A percentile compares a stretch with the other conserved stretches of the same genome.
These are phyloP conservation scores for Beauveria brongniartii DNA, from an alignment of 2,329 filamentous ascomycete species.

Conservation along the genomic window DNA sequence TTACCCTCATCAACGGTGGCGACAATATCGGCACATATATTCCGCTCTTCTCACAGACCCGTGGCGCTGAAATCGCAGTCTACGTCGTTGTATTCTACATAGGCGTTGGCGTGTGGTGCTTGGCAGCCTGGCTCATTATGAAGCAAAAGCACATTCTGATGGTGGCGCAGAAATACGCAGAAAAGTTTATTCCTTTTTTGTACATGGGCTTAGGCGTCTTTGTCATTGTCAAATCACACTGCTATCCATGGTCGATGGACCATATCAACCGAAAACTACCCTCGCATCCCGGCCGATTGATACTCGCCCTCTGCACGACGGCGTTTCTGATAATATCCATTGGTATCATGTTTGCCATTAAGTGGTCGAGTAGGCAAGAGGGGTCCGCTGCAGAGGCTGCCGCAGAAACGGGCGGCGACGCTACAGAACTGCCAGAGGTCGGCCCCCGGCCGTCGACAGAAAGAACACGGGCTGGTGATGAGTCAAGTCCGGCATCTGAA, in stretches of 20 bases:
- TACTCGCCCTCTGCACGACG: slow-evolving; percentile 14
- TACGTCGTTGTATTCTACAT: slow-evolving; percentile 26
- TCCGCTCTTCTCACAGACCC: slow-evolving; percentile 25
- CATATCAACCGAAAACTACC: slow-evolving; percentile 18
- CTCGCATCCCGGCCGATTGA: slow-evolving; percentile 9
- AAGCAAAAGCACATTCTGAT: slow-evolving; percentile 23
- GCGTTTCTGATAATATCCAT: slow-evolving; percentile 11
- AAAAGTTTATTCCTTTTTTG: slow-evolving; percentile 21
- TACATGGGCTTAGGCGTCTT: slow-evolving; percentile 26
- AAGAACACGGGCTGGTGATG: background rate
- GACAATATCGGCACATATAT: slow-evolving; percentile 29
- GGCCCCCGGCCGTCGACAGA: background rate
- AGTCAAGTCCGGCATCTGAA: background rate
- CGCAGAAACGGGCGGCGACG: background rate
- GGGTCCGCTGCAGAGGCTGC: background rate
- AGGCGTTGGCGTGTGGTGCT: slow-evolving; percentile 24
- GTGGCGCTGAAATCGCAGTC: slow-evolving; percentile 24
- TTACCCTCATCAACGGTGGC: slow-evolving; percentile 27
- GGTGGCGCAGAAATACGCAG: slow-evolving; percentile 19
- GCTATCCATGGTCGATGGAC: slow-evolving; percentile 27
- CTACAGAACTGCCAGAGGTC: background rate
- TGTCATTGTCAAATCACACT: slow-evolving; percentile 24
- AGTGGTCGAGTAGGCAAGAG: slow-evolving; percentile 7
- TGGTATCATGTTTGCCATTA: slow-evolving; percentile 10
- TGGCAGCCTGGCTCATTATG: slow-evolving; percentile 23